Percentiles rank a stretch among this genome's conserved stretches.
These are phyloP conservation scores for Colletotrichum scovillei DNA, from an alignment of 2,329 filamentous ascomycete genomes.

Conservation along the genomic window DNA sequence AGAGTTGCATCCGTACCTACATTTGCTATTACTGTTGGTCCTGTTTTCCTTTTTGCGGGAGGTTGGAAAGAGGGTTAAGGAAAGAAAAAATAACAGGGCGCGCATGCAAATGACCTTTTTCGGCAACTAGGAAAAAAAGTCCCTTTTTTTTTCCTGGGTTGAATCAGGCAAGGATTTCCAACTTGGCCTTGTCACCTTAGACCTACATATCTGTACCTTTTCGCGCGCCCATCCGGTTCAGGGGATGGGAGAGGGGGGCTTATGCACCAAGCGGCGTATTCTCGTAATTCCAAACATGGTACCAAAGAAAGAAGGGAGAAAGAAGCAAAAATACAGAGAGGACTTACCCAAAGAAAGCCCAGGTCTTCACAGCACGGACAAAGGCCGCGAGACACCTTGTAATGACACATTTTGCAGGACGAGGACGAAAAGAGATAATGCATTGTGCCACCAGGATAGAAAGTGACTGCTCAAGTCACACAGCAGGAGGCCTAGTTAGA, in stretches of 20 bases:
- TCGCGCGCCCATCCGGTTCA: constrained; percentile 7
- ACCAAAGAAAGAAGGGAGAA: neutral
- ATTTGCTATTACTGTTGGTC: neutral
- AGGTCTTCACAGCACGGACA: neutral
- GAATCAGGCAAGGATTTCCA: constrained; percentile 20
- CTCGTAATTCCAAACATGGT: constrained; percentile 16
- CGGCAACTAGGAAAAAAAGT: neutral
- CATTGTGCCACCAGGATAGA: neutral
- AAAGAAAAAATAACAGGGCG: neutral
- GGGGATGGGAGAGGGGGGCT: neutral
- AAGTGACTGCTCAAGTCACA: constrained; percentile 23
- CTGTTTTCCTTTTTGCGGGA: neutral
- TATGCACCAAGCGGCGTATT: neutral
- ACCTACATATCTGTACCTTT: neutral
- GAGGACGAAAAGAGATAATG: neutral
- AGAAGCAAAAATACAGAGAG: neutral
- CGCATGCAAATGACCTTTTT: constrained; percentile 23
- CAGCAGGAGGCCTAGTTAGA: neutral
- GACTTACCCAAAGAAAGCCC: neutral
- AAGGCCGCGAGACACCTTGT: neutral
- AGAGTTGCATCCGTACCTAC: neutral
- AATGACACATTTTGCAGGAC: neutral
- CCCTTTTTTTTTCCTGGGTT: neutral
- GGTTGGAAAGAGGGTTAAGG: constrained; percentile 4
- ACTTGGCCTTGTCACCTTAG: constrained; percentile 10